phyloP scores from a whole-genome alignment of 1,139 yeast species.

The Suhomyces coccinellae region DNA sequence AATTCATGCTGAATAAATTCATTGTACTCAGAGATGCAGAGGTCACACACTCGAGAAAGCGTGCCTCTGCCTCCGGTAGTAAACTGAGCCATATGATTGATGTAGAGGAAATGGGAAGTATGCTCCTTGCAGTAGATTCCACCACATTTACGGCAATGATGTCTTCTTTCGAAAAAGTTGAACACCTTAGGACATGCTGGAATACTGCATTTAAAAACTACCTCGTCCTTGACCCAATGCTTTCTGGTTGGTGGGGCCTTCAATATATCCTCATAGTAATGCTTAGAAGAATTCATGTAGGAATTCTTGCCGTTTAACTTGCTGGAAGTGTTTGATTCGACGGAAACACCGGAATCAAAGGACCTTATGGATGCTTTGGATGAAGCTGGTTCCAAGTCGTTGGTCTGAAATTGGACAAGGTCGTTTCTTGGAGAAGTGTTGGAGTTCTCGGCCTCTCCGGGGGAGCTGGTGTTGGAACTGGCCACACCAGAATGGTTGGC shows the following conservation, averaged over 20 bases:
- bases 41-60: conserved; percentile 75
- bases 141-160: conserved; percentile 94
- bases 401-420: conserved; percentile 4
- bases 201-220: conserved; percentile 62
- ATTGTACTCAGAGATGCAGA: conserved; percentile 72
- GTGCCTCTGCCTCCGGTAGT: conserved; percentile 75
- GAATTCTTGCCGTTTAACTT: conserved; percentile 9
- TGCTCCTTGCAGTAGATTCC: conserved; percentile 82
- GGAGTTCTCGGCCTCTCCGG: conserved; percentile 3
- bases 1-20: conserved; percentile 45
- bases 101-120: conserved; percentile 52
- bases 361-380: conserved; percentile 37
- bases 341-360: conserved; percentile 36
- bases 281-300: conserved; percentile 15
- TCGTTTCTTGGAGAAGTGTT: conserved; percentile 1
- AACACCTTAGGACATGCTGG: conserved; percentile 58
- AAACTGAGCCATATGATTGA: conserved; percentile 71
- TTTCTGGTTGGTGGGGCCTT: conserved; percentile 55
- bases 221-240: conserved; percentile 81
- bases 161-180: conserved; percentile 81
- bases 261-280: conserved; percentile 31
- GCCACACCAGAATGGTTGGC: conserved; percentile 5
- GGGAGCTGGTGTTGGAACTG: conserved; percentile 9
- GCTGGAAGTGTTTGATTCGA: conserved; percentile 28
- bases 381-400: conserved; percentile 15